Conservation (phyloP, 805 yeast genomes). For the Saccharomycopsis sp. region DNA sequence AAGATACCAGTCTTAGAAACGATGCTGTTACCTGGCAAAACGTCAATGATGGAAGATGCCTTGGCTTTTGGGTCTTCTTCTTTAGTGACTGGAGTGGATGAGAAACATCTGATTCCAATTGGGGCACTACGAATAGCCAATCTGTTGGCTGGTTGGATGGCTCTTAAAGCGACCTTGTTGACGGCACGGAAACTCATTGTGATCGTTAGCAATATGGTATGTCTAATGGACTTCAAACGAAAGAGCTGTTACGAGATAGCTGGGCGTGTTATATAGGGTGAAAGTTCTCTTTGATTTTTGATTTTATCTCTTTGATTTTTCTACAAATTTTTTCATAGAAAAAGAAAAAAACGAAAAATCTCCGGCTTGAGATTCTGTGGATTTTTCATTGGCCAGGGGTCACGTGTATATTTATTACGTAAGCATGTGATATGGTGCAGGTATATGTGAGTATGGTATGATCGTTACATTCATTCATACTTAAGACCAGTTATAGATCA, state of each 20-base stretch:
- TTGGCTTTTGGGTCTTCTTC: conserved; percentile 73
- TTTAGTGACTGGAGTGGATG: conserved; percentile 6
- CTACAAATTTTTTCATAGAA: background rate
- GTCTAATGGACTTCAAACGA: background rate
- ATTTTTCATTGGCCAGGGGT: conserved; percentile 2
- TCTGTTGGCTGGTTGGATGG: conserved; percentile 9
- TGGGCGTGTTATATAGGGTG: background rate
- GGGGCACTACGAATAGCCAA: conserved; percentile 8
- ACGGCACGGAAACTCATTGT: conserved; percentile 17
- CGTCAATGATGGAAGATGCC: conserved; percentile 84
- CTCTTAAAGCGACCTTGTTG: conserved; percentile 14
- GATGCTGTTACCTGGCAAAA: conserved; percentile 85
- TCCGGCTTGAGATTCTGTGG: background rate
- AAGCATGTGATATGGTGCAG: background rate
- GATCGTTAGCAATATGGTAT: background rate
- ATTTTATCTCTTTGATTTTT: background rate
- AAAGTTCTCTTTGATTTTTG: background rate
- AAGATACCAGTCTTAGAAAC: conserved; percentile 90
- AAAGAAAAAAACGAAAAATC: background rate
- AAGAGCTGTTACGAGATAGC: background rate
- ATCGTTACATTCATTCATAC: background rate
- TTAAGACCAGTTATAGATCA: too few relatives aligned
- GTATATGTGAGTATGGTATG: background rate
- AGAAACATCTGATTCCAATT: conserved; percentile 17
- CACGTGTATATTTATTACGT: background rate